phyloP scores from a whole-genome alignment of 345 rosid species.

The Heritiera fomes region DNA sequence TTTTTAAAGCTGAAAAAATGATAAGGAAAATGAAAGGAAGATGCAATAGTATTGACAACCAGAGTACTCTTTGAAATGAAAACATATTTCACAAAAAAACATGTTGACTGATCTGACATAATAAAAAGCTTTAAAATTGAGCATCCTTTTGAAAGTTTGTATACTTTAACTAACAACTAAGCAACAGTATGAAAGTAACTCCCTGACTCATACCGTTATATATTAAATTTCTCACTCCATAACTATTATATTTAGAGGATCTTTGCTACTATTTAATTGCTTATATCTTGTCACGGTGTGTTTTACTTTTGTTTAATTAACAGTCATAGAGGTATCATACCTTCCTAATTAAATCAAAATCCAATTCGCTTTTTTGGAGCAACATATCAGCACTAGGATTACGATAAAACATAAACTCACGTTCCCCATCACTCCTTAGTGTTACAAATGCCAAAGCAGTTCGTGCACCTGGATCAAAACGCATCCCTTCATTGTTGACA shows the following conservation, averaged over 20 bases:
- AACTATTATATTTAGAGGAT: background rate
- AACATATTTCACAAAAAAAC: background rate
- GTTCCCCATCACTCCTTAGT: constrained; percentile 81
- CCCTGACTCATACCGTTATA: background rate
- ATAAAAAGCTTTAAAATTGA: background rate
- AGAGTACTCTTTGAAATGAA: background rate
- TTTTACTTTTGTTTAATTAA: constrained; percentile 15
- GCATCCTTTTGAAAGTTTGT: background rate
- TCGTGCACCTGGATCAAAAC: constrained; percentile 88
- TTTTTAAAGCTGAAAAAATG: background rate
- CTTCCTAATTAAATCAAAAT: constrained; percentile 77
- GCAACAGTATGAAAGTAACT: background rate
- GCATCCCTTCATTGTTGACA: constrained; percentile 78
- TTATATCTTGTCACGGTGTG: background rate
- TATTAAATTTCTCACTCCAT: background rate
- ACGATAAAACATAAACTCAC: constrained; percentile 97
- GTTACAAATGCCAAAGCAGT: constrained; percentile 98
- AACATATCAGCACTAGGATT: constrained; percentile 99
- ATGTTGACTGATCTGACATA: background rate
- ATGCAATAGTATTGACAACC: background rate
- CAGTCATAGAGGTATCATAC: constrained; percentile 33
- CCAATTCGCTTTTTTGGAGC: constrained; percentile 79
- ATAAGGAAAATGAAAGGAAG: background rate
- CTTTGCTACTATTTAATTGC: background rate
- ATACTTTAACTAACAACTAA: background rate